Evolutionary conservation across 768 basidiomycete genomes (phyloP), one percentile per base, ranked within the genome.

Genomic region (Russula virescens): DNA sequence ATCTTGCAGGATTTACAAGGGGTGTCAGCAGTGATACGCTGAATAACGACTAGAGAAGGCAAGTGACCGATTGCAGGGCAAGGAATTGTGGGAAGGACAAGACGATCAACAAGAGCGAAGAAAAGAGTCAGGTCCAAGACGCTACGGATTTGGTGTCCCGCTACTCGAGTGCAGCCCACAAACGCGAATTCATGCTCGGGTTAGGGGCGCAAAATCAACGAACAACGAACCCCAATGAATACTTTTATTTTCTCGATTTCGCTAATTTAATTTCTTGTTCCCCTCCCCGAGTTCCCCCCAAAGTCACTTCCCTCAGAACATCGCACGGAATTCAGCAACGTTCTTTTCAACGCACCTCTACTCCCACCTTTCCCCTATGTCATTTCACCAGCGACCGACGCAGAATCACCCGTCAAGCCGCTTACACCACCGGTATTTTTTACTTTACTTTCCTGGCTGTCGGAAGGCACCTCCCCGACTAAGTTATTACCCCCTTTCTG

Each of bases 41-140:
- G 46, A 57, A 58, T 11, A 35, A 55, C 54, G 42, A 34, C 4
- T 16, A 31, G 35, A 46, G 31, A 60, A 60, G 51, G 59, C 46
- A 31, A 28, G 52, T 50, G 58, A 55, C 52, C 8, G 26, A 28
- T n/a, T 45, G 53, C 28, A 60, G 23, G 53, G 46, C 40, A 47
- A 43, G 23, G 38, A 14, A 50, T 23, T 16, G 58, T 31, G 53
- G 34, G 58, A 48, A 50, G 16, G 40, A 23, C 53, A 42, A 55
- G 16, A 49, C 6, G 46, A 19, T 40, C 43, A 34, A 62, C 43
- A 42, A 42, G 13, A 13, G 51, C 26, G 46, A 28, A 46, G 43
- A 43, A 55, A 28, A 14, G 18, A 9, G 46, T n/a, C 6, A 23
- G 34, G 26, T n/a, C 9, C 2, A 13, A 6, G 45, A 42, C 19